phyloP scores from a whole-genome alignment of 2,329 filamentous ascomycete genomes.

The Epichloe sibirici region DNA sequence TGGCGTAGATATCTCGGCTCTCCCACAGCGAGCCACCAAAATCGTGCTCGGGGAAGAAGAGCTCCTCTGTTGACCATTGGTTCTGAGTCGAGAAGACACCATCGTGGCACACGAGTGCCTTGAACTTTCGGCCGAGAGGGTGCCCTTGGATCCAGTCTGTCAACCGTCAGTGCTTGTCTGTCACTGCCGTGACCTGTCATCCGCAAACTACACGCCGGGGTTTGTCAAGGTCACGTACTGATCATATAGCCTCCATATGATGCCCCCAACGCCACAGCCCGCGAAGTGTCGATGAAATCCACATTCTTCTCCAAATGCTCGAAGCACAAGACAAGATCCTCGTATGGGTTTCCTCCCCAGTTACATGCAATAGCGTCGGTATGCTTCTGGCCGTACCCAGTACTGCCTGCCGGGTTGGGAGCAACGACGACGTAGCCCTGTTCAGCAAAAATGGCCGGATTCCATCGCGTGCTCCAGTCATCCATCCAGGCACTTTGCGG shows the following conservation, averaged over 20 bases:
- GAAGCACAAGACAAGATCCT: conserved; percentile 68
- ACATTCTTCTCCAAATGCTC: conserved; percentile 58
- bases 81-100: conserved; percentile 65
- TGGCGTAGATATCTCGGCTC: conserved; percentile 50
- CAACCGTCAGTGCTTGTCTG: conserved; percentile 14
- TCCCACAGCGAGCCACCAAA: conserved; percentile 52
- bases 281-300: conserved; percentile 53
- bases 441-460: conserved; percentile 74
- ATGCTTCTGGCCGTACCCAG: conserved; percentile 68
- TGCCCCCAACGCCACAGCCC: conserved; percentile 63
- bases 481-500: conserved; percentile 68
- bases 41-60: conserved; percentile 60
- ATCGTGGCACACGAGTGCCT: conserved; percentile 79
- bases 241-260: conserved; percentile 69
- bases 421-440: conserved; percentile 75
- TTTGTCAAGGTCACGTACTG: conserved; percentile 29
- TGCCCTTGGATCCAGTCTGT: conserved; percentile 83
- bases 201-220: too few species aligned
- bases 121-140: conserved; percentile 69
- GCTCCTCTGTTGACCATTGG: conserved; percentile 53
- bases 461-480: conserved; percentile 74
- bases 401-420: conserved; percentile 75
- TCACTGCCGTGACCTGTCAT: not conserved
- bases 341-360: conserved; percentile 78
- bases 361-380: conserved; percentile 65